These are phyloP conservation scores for Zygoascus bituminiphila DNA, from an alignment of 805 yeast species.

Conservation along the genomic window DNA sequence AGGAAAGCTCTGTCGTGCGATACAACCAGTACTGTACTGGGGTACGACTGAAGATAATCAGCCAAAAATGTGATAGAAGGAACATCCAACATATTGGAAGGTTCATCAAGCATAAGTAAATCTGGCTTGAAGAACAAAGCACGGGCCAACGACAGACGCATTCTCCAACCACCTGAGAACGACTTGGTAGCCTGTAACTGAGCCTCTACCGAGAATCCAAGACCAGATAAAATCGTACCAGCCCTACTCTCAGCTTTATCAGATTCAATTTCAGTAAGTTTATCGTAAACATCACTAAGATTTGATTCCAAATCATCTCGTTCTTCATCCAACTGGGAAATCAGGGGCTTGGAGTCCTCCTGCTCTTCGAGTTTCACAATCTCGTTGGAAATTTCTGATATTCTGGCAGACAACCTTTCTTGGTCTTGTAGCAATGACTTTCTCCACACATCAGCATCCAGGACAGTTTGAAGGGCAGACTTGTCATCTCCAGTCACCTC, in stretches of 20 bases:
- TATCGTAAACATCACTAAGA: slow-evolving; percentile 70
- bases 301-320: slow-evolving; percentile 76
- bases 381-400: slow-evolving; percentile 64
- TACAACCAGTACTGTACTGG: slow-evolving; percentile 88
- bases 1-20: slow-evolving; percentile 97
- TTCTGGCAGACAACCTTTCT: slow-evolving; percentile 47
- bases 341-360: slow-evolving; percentile 36
- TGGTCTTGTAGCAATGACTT: slow-evolving; percentile 79
- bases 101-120: slow-evolving; percentile 88
- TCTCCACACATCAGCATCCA: slow-evolving; percentile 99
- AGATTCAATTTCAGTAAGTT: slow-evolving; percentile 85
- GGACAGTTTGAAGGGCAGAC: slow-evolving; percentile 84
- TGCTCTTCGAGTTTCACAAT: slow-evolving; percentile 30
- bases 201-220: slow-evolving; percentile 86
- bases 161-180: slow-evolving; percentile 99
- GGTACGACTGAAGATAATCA: slow-evolving; percentile 79
- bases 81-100: slow-evolving; percentile 99
- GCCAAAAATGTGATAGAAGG: slow-evolving; percentile 95
- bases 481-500: slow-evolving; percentile 93
- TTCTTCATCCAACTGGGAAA: slow-evolving; percentile 77
- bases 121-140: slow-evolving; percentile 98
- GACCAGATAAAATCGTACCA: slow-evolving; percentile 83
- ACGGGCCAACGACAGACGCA: slow-evolving; percentile 97
- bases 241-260: slow-evolving; percentile 98
- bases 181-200: slow-evolving; percentile 78